phyloP scores from a whole-genome alignment of 2,329 filamentous ascomycete species.

The Diplodia mutila region DNA sequence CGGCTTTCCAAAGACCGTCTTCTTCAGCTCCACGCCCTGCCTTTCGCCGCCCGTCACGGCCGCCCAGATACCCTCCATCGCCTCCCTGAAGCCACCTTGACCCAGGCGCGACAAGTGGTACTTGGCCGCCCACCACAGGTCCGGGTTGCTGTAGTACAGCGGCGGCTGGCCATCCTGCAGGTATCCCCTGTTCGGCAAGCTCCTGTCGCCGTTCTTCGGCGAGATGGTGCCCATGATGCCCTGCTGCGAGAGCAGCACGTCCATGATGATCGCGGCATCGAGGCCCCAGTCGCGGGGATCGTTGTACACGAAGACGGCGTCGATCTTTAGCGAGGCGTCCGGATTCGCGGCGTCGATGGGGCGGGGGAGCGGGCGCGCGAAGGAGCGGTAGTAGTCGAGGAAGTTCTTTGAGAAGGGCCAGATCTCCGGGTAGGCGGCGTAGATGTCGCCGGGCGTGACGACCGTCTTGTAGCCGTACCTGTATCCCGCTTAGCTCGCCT shows the following conservation, averaged over 20 bases:
- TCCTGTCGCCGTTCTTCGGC: slow-evolving; percentile 66
- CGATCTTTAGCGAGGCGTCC: slow-evolving; percentile 69
- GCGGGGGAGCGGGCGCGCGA: slow-evolving; percentile 61
- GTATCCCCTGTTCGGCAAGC: slow-evolving; percentile 75
- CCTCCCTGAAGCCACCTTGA: slow-evolving; percentile 86
- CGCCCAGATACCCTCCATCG: slow-evolving; percentile 78
- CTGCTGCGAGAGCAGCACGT: slow-evolving; percentile 76
- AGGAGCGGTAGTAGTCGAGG: slow-evolving; percentile 62
- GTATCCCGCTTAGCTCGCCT: neutral
- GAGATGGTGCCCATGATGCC: slow-evolving; percentile 84
- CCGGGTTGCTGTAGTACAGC: slow-evolving; percentile 87
- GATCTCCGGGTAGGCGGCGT: slow-evolving; percentile 71
- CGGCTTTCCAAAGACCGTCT: slow-evolving; percentile 82
- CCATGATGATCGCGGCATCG: slow-evolving; percentile 81
- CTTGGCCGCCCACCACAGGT: slow-evolving; percentile 84
- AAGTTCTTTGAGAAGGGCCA: slow-evolving; percentile 77
- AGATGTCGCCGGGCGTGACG: slow-evolving; percentile 82
- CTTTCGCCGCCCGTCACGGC: slow-evolving; percentile 65
- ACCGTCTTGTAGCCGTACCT: slow-evolving; percentile 79
- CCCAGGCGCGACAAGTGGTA: slow-evolving; percentile 87
- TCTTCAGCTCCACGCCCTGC: slow-evolving; percentile 58
- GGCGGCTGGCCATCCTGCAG: slow-evolving; percentile 81
- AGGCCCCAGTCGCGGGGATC: slow-evolving; percentile 96
- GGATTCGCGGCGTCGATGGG: slow-evolving; percentile 46
- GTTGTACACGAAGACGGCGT: slow-evolving; percentile 92